These are phyloP conservation scores for Fusarium sp. DNA, from an alignment of 2,329 filamentous ascomycete species.

Conservation along the genomic window DNA sequence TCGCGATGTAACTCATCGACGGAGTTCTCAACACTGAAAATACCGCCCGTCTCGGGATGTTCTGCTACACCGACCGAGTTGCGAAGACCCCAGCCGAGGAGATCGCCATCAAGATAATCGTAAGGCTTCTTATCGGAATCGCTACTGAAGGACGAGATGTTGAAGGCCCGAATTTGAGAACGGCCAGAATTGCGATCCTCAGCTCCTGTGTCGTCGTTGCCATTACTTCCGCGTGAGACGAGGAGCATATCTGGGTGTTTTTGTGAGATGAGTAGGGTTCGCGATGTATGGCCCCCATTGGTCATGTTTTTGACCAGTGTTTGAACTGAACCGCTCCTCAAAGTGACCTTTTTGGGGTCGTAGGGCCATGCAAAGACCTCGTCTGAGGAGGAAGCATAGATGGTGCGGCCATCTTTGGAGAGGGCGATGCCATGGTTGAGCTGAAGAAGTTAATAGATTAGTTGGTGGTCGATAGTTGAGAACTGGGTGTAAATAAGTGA, in stretches of 20 bases:
- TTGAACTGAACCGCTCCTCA: slow-evolving; percentile 55
- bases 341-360: slow-evolving; percentile 64
- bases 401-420: slow-evolving; percentile 64
- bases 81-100: slow-evolving; percentile 76
- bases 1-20: slow-evolving; percentile 72
- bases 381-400: slow-evolving; percentile 70
- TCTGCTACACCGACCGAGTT: slow-evolving; percentile 81
- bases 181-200: slow-evolving; percentile 66
- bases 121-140: slow-evolving; percentile 50
- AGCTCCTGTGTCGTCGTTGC: slow-evolving; percentile 72
- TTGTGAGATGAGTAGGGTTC: slow-evolving; percentile 74
- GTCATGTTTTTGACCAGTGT: slow-evolving; percentile 74
- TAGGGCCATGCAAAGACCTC: slow-evolving; percentile 76
- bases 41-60: slow-evolving; percentile 65
- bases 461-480: background rate
- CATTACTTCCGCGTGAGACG: slow-evolving; percentile 73
- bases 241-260: slow-evolving; percentile 69
- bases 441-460: slow-evolving; percentile 50
- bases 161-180: slow-evolving; percentile 75
- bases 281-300: slow-evolving; percentile 72
- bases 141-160: slow-evolving; percentile 52
- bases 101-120: slow-evolving; percentile 62
- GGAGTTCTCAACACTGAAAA: slow-evolving; percentile 77
- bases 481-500: slow-evolving; percentile 14
- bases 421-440: slow-evolving; percentile 70